These are phyloP conservation scores for Urtica urens DNA, from an alignment of 306 rosid genomes.

Conservation along the genomic window DNA sequence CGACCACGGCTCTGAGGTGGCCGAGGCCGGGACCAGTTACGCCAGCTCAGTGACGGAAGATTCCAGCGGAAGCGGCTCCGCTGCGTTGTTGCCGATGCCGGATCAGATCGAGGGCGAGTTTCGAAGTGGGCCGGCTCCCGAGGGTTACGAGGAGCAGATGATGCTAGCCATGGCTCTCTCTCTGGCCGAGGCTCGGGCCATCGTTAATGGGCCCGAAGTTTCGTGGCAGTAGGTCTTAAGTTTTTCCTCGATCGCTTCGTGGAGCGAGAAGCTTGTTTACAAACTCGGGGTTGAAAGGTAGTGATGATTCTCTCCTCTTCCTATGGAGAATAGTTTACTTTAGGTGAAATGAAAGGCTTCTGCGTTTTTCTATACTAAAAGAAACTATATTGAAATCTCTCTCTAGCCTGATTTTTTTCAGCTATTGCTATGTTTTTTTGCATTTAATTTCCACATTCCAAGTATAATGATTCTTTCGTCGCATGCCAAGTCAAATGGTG, in stretches of 20 bases:
- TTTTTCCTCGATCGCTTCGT: slow-evolving; percentile 15
- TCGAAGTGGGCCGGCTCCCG: slow-evolving; percentile 38
- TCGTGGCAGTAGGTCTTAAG: slow-evolving; percentile 59
- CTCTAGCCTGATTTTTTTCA: not conserved
- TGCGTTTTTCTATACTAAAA: slow-evolving; percentile 6
- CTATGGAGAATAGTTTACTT: slow-evolving; percentile 39
- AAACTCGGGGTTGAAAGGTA: slow-evolving; percentile 44
- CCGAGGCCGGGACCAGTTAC: slow-evolving; percentile 50
- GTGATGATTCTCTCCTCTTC: slow-evolving; percentile 27
- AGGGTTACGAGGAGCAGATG: slow-evolving; percentile 95
- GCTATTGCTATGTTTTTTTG: not conserved
- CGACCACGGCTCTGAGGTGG: slow-evolving; percentile 41
- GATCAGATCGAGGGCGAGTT: slow-evolving; percentile 44
- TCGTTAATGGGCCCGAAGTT: slow-evolving; percentile 48
- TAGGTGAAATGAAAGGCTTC: slow-evolving; percentile 46
- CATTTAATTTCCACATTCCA: not conserved
- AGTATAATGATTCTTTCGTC: not conserved
- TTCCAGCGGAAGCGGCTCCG: slow-evolving; percentile 27
- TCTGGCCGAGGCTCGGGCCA: slow-evolving; percentile 69
- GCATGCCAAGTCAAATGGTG: not conserved
- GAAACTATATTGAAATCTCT: not conserved
- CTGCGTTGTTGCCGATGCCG: slow-evolving; percentile 26
- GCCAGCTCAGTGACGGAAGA: slow-evolving; percentile 44
- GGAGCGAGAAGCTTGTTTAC: slow-evolving; percentile 23
- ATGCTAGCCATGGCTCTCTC: slow-evolving; percentile 97